phyloP scores from a whole-genome alignment of 257 asterid species.

The Eustoma russellianum region DNA sequence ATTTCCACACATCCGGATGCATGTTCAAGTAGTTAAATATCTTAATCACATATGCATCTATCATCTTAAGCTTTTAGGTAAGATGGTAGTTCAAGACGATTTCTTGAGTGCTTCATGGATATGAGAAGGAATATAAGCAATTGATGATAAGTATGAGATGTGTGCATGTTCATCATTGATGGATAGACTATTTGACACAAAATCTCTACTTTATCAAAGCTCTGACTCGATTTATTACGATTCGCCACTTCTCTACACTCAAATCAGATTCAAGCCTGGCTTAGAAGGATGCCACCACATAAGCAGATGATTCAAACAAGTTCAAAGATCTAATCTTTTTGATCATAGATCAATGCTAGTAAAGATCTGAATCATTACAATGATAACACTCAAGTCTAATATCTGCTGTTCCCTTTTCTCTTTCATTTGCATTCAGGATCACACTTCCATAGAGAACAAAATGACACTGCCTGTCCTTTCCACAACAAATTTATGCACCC shows the following conservation, averaged over 20 bases:
- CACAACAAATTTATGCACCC: constrained; percentile 56
- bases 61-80: too few species aligned
- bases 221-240: background rate
- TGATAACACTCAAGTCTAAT: too few species aligned
- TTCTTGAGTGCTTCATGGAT: background rate
- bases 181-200: background rate
- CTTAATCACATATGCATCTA: too few species aligned
- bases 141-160: background rate
- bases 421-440: constrained; percentile 20
- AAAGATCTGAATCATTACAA: background rate
- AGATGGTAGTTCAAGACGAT: too few species aligned
- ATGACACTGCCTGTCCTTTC: constrained; percentile 78
- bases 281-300: background rate
- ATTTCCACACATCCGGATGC: too few species aligned
- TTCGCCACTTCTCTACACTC: constrained; percentile 4
- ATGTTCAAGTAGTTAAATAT: too few species aligned
- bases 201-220: constrained; percentile 1
- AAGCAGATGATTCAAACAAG: background rate
- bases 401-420: background rate
- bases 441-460: constrained; percentile 63
- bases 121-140: background rate
- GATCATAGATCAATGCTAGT: background rate
- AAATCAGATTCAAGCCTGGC: constrained; percentile 4
- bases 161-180: background rate
- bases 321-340: background rate